phyloP scores from a whole-genome alignment of 306 rosid species.

The Carpinus viminea region DNA sequence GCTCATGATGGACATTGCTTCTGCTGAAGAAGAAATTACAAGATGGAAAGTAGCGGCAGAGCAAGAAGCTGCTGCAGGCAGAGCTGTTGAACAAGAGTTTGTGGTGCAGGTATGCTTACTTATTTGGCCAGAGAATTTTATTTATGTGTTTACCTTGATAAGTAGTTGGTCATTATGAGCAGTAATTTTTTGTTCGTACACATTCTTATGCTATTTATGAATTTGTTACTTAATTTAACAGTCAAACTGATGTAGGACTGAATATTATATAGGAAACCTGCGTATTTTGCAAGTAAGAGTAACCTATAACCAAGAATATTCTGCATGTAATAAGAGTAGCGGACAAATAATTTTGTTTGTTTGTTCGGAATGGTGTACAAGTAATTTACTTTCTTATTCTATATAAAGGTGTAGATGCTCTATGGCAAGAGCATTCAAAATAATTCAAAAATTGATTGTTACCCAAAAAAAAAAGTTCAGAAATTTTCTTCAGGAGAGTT shows the following conservation, averaged over 20 bases:
- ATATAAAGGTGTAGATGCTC: too few species aligned
- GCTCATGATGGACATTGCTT: conserved; percentile 95
- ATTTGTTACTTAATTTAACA: background rate
- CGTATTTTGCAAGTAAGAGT: too few species aligned
- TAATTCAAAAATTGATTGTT: too few species aligned
- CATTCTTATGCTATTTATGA: background rate
- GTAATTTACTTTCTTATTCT: too few species aligned
- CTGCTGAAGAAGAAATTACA: conserved; percentile 95
- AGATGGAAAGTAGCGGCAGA: conserved; percentile 99
- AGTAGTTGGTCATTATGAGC: background rate
- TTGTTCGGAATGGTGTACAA: too few species aligned
- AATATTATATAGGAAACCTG: too few species aligned
- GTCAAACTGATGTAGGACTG: background rate
- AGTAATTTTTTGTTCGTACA: background rate
- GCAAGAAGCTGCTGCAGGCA: conserved; percentile 99
- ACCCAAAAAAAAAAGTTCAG: too few species aligned
- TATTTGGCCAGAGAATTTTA: conserved; percentile 14
- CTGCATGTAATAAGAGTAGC: too few species aligned
- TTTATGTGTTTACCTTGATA: background rate
- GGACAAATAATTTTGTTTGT: too few species aligned
- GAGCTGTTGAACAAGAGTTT: conserved; percentile 87
- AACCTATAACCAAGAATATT: too few species aligned
- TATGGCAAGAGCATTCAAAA: too few species aligned
- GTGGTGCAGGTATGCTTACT: conserved; percentile 65
- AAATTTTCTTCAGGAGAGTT: too few species aligned